Percentiles rank a stretch among this genome's conserved stretches.
Conservation (phyloP, 495 filamentous ascomycete species). For the Lasiosphaeria miniovina region DNA sequence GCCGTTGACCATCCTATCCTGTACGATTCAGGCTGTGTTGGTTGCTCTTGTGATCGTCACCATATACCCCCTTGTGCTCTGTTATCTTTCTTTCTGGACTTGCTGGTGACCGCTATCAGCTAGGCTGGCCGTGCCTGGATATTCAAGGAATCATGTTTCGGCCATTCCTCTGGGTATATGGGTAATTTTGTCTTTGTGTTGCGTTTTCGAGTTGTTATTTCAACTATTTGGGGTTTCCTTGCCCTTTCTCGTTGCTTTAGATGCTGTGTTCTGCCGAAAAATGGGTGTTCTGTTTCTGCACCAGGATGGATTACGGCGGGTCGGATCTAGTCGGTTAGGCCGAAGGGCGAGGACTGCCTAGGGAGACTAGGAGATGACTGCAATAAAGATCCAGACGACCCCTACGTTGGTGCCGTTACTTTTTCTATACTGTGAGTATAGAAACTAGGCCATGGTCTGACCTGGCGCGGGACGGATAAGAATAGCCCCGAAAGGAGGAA, state of each 20-base stretch:
- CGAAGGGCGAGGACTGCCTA: neutral
- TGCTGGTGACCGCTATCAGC: neutral
- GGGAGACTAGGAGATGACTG: neutral
- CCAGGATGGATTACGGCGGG: neutral
- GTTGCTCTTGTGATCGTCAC: slow-evolving; percentile 6
- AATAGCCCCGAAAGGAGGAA: neutral
- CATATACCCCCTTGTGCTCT: slow-evolving; percentile 10
- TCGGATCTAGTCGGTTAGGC: neutral
- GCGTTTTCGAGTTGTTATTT: slow-evolving; percentile 1
- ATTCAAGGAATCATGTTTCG: neutral
- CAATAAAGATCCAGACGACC: neutral
- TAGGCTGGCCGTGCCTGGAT: neutral
- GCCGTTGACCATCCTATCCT: slow-evolving; percentile 3
- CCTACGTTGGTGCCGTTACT: neutral
- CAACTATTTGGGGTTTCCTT: neutral
- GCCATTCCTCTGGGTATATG: neutral
- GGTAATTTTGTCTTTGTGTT: slow-evolving; percentile 1
- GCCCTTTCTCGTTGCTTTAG: slow-evolving; percentile 1
- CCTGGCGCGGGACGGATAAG: neutral
- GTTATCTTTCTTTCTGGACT: neutral
- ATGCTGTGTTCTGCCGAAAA: neutral
- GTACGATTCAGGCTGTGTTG: slow-evolving; percentile 5
- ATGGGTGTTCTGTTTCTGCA: neutral
- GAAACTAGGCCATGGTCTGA: neutral
- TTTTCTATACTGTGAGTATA: neutral